These are phyloP conservation scores for Arthroderma sp. DNA, from an alignment of 2,329 filamentous ascomycete species.

Conservation along the genomic window DNA sequence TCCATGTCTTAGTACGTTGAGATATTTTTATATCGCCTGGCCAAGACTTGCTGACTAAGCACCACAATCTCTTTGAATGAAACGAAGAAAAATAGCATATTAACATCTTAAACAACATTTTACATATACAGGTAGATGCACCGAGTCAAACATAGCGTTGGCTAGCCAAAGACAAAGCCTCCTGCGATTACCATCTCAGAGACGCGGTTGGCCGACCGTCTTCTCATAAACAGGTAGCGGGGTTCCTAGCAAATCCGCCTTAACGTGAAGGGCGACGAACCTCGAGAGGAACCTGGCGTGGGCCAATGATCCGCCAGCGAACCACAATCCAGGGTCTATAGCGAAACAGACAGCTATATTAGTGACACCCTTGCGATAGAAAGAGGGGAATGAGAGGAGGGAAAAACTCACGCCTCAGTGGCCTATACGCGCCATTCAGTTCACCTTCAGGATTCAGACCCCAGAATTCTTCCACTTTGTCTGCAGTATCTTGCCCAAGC, in stretches of 20 bases:
- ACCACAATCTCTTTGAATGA: no score
- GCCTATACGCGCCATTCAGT: slow-evolving; percentile 30
- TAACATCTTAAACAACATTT: no score
- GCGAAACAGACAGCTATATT: neutral
- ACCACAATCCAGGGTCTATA: slow-evolving; percentile 26
- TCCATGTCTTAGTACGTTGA: no score
- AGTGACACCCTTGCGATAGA: neutral
- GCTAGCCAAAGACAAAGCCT: no score
- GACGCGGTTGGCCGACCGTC: no score
- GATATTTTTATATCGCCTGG: no score
- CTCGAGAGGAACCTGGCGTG: slow-evolving; percentile 30
- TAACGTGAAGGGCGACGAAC: slow-evolving; percentile 35
- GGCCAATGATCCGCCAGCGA: slow-evolving; percentile 31
- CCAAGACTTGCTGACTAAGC: no score
- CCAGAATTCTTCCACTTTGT: slow-evolving; percentile 32
- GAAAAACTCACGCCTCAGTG: slow-evolving; percentile 23
- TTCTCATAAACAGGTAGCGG: slow-evolving; percentile 9
- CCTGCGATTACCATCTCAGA: no score
- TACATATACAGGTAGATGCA: no score
- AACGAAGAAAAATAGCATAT: no score
- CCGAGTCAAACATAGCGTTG: no score
- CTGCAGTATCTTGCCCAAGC: slow-evolving; percentile 29
- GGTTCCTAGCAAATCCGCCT: slow-evolving; percentile 18
- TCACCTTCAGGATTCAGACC: slow-evolving; percentile 36
- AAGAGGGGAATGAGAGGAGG: neutral